Conservation (phyloP, 2,329 filamentous ascomycete species). For the Blastomyces parvus region DNA sequence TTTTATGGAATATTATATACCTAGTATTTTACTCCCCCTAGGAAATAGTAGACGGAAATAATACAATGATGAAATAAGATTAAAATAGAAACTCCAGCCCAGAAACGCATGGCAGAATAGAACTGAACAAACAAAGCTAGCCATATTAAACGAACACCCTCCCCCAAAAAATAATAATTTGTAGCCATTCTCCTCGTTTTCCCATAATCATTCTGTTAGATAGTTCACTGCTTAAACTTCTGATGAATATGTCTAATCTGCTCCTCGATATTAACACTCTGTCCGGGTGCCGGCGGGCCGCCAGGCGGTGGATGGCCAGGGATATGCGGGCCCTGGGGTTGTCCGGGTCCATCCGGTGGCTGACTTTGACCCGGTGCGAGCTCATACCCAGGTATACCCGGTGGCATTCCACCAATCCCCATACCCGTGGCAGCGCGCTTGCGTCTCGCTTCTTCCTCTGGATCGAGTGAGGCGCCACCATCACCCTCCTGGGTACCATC, state of each 20-base stretch:
- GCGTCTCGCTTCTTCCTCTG: constrained; percentile 64
- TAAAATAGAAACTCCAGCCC: background rate
- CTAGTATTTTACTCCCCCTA: background rate
- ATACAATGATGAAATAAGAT: background rate
- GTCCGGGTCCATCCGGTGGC: constrained; percentile 37
- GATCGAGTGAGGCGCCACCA: constrained; percentile 40
- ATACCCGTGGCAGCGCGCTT: constrained; percentile 58
- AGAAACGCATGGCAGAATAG: background rate
- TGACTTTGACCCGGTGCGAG: constrained; percentile 32
- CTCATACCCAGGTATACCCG: constrained; percentile 1
- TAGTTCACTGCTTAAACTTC: constrained; percentile 37
- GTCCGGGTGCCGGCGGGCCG: constrained; percentile 23
- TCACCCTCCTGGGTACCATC: background rate
- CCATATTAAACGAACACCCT: background rate
- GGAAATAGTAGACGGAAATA: background rate
- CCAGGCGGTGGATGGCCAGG: constrained; percentile 6
- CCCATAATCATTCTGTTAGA: background rate
- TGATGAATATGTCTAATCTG: constrained; percentile 64
- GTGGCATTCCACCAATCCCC: constrained; percentile 48
- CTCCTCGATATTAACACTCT: constrained; percentile 66
- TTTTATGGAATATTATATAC: background rate
- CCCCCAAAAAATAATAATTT: background rate
- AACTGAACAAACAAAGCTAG: background rate
- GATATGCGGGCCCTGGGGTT: constrained; percentile 21
- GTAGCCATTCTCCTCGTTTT: background rate